phyloP scores from a whole-genome alignment of 352 stramenopile genomes.

The Globisporangium cylindrosporum region DNA sequence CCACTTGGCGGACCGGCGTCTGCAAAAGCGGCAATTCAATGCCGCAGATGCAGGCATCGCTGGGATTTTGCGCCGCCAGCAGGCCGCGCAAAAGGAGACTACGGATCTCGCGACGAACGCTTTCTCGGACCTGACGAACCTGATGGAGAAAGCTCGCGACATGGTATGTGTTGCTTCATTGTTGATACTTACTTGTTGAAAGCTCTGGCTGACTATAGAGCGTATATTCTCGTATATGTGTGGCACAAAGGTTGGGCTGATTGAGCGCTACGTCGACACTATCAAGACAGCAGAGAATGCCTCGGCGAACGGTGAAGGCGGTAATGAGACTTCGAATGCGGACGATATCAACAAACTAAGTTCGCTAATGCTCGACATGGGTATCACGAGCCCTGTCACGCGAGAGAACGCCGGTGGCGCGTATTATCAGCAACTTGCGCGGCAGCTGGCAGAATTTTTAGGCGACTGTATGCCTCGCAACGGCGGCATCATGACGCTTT shows the following conservation, averaged over 20 bases:
- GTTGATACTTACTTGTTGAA: too few relatives aligned
- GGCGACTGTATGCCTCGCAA: conserved; percentile 77
- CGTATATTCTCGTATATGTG: not conserved
- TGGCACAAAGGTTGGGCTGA: conserved; percentile 55
- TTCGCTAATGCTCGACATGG: conserved; percentile 91
- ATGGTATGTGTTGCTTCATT: conserved; percentile 47
- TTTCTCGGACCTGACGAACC: conserved; percentile 88
- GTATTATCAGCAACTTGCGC: conserved; percentile 90
- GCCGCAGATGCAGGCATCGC: conserved; percentile 75
- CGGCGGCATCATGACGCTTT: conserved; percentile 97
- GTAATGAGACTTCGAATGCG: conserved; percentile 24
- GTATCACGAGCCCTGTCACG: conserved; percentile 91
- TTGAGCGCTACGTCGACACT: conserved; percentile 89
- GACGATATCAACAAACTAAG: conserved; percentile 79
- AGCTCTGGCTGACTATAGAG: too few relatives aligned
- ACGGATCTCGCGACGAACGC: conserved; percentile 71
- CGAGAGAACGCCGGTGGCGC: conserved; percentile 84
- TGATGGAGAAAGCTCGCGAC: conserved; percentile 90
- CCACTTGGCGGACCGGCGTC: conserved; percentile 63
- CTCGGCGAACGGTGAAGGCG: conserved; percentile 10
- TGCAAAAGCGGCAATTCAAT: conserved; percentile 81
- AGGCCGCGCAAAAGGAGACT: conserved; percentile 81
- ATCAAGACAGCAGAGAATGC: conserved; percentile 47
- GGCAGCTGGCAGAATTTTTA: conserved; percentile 89
- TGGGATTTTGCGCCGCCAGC: conserved; percentile 74